Evolutionary conservation across 148 eudicot genomes (phyloP).

Genomic region (Suaeda aralocaspica): DNA sequence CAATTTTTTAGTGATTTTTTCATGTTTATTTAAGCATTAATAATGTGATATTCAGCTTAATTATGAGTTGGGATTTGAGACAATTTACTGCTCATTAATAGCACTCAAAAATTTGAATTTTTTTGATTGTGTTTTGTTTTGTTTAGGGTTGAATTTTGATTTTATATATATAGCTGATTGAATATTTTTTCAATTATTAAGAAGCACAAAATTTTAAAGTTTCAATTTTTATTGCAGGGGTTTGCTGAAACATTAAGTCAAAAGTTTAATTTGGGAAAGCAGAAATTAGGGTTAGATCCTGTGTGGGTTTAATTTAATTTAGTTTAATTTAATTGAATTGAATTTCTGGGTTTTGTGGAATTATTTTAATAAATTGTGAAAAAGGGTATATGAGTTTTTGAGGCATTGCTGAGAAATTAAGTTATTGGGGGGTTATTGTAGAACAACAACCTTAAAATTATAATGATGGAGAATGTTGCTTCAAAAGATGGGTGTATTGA

Average conservation of each 20-base stretch:
- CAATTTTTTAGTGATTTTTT: neutral
- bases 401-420: conserved; percentile 6
- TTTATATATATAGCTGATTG: conserved; percentile 9
- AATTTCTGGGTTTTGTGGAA: conserved; percentile 4
- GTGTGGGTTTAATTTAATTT: neutral
- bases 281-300: conserved; percentile 24
- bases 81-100: conserved; percentile 10
- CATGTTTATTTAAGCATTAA: neutral
- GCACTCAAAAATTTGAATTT: neutral
- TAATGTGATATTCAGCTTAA: neutral
- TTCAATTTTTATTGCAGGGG: conserved; percentile 23
- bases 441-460: no score
- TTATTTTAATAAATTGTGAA: neutral
- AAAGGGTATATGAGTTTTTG: conserved; percentile 19
- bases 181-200: conserved; percentile 12
- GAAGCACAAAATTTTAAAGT: neutral
- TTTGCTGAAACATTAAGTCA: conserved; percentile 14
- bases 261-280: conserved; percentile 11
- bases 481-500: conserved; percentile 29
- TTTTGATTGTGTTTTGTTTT: neutral
- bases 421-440: conserved; percentile 15
- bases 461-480: conserved; percentile 36
- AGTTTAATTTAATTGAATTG: neutral
- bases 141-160: neutral
- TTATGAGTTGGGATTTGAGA: conserved; percentile 20